These are phyloP conservation scores for Pneumocystis canis DNA, from an alignment of 1,139 yeast genomes.

Conservation along the genomic window DNA sequence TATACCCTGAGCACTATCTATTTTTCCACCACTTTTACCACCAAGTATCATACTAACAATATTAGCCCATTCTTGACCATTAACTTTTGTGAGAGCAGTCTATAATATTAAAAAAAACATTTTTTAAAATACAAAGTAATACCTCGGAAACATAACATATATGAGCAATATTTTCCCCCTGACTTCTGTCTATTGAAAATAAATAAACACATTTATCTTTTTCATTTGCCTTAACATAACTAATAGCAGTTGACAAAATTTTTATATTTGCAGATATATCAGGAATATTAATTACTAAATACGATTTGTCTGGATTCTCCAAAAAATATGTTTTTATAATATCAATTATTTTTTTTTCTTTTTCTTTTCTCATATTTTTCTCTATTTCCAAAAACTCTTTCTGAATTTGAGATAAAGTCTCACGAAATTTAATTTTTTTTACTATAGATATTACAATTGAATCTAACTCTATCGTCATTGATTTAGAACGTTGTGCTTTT, in stretches of 20 bases:
- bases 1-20: conserved; percentile 83
- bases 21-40: conserved; percentile 98
- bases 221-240: conserved; percentile 62
- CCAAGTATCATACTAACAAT: conserved; percentile 64
- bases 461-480: conserved; percentile 69
- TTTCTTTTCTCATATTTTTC: conserved; percentile 77
- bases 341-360: conserved; percentile 65
- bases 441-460: conserved; percentile 69
- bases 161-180: conserved; percentile 61
- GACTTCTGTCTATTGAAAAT: conserved; percentile 55
- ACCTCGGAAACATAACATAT: conserved; percentile 76
- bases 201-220: conserved; percentile 68
- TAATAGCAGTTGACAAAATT: conserved; percentile 86
- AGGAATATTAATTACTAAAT: conserved; percentile 46
- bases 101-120: neutral
- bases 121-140: conserved; percentile 32
- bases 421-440: conserved; percentile 61
- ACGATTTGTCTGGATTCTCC: conserved; percentile 33
- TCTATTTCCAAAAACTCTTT: conserved; percentile 77
- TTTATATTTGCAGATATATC: conserved; percentile 72
- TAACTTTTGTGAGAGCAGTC: conserved; percentile 38
- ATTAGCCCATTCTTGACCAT: conserved; percentile 62
- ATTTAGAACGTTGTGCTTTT: conserved; percentile 70
- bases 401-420: conserved; percentile 61
- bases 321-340: conserved; percentile 59